A percentile compares a stretch with the other conserved stretches of the same genome.
Conservation (phyloP, 305 asterid genomes). For the Fraxinus dipetala region DNA sequence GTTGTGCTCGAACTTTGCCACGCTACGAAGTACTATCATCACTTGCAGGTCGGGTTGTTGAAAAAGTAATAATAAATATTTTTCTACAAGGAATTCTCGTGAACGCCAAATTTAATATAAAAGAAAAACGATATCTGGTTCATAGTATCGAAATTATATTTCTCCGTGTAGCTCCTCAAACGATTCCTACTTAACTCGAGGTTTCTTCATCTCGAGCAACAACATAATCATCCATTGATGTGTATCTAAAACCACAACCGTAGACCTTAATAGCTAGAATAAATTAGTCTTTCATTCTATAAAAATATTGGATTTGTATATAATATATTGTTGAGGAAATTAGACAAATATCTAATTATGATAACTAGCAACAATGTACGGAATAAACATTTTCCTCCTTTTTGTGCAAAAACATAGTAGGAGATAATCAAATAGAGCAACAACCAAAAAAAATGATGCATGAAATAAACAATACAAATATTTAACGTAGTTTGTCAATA, state of each 20-base stretch:
- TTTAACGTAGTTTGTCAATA: background rate
- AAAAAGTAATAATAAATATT: background rate
- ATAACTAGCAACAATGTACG: background rate
- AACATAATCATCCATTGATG: background rate
- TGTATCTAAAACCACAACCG: background rate
- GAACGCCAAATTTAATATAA: background rate
- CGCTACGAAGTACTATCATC: background rate
- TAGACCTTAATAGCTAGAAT: background rate
- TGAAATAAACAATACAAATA: background rate
- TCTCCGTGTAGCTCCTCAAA: background rate
- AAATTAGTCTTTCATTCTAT: background rate
- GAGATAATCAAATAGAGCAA: background rate
- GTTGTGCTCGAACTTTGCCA: background rate
- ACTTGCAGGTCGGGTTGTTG: background rate
- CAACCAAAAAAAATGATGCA: background rate
- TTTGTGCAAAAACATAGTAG: background rate
- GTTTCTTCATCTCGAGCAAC: background rate
- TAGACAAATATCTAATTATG: background rate
- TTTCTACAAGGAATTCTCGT: background rate
- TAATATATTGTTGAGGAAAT: background rate
- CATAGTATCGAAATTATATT: background rate
- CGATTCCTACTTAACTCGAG: background rate
- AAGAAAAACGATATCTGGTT: background rate
- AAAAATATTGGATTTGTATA: background rate
- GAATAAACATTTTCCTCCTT: background rate